Conservation (phyloP, 106 monocot genomes). For the Apostasia shenzhenica region DNA sequence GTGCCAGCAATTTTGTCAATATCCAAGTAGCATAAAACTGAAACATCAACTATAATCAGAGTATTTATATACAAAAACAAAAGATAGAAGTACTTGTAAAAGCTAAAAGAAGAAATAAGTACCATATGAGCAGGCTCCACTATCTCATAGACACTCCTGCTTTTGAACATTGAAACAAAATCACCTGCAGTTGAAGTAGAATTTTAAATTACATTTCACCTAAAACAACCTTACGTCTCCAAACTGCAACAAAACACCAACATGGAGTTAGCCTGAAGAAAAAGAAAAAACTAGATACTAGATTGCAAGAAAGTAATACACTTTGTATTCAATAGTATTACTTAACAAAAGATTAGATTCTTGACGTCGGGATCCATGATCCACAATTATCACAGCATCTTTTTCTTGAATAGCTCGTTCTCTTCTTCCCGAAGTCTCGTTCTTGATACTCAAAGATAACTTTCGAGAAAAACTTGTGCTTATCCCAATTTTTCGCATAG, state of each 20-base stretch:
- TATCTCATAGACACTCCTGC: slow-evolving; percentile 59
- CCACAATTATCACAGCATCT: slow-evolving; percentile 90
- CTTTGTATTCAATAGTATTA: slow-evolving; percentile 16
- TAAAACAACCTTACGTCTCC: background rate
- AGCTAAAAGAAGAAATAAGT: slow-evolving; percentile 1
- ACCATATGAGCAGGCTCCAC: slow-evolving; percentile 99
- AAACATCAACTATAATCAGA: background rate
- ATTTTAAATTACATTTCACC: background rate
- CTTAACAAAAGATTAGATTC: slow-evolving; percentile 95
- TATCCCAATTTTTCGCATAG: slow-evolving; percentile 20
- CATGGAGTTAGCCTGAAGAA: slow-evolving; percentile 1
- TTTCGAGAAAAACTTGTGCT: slow-evolving; percentile 16
- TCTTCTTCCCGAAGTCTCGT: slow-evolving; percentile 7
- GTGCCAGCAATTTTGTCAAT: background rate
- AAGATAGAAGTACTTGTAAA: background rate
- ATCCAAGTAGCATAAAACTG: too few relatives aligned
- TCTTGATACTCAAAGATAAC: slow-evolving; percentile 26
- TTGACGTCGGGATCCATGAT: slow-evolving; percentile 86
- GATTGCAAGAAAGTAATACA: slow-evolving; percentile 2
- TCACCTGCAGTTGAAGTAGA: slow-evolving; percentile 54
- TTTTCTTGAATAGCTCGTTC: slow-evolving; percentile 21
- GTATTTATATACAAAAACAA: background rate
- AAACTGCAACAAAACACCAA: background rate
- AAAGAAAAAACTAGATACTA: background rate
- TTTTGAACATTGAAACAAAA: slow-evolving; percentile 84